Evolutionary conservation across 129 eudicot genomes (phyloP), one percentile per base, ranked within the genome.

Genomic region (Flaveria linearis): DNA sequence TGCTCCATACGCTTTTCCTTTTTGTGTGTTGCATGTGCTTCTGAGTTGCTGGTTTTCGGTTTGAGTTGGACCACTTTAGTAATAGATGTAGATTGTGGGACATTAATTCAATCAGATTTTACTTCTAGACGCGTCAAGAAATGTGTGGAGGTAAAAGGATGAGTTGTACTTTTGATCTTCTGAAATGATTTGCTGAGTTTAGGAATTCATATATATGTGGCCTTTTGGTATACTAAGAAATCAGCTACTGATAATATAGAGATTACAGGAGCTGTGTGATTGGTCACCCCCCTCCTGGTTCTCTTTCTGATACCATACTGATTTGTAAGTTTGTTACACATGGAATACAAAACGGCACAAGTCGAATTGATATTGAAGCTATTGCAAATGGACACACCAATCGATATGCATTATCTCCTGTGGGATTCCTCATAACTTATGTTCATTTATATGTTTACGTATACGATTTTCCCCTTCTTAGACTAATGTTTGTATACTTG

Each of bases 41-140:
- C 28, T 18, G 64, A 57, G 64, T 57, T 9, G 33, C 64, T 57
- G 33, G 64, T 57, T 57, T 57, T 57, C 1, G 64, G 64, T 57
- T 57, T 55, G 61, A n/a, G 61, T 55, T 18, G 18, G 61, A 55
- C 17, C 61, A 55, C 9, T 55, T 17, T 20, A 57, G 28, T 20
- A 57, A 20, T 2, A 9, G 30, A 57, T 57, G 30, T 9, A 20
- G 64, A 57, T 57, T 57, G 33, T 57, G 15, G 64, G 64, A 57
- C 64, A 57, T 57, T 57, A 57, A 18, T 57, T 20, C 26, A 18
- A 22, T 57, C 5, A 20, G 64, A 57, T 57, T 9, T 57, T 57
- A 57, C 64, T 10, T 57, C 2, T 20, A 2, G 64, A 57, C 14
- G 64, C 64, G 15, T 22, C 64, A 0, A 20, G 64, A 57, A 20